phyloP scores from a whole-genome alignment of 805 yeast species.

The Metschnikowia matae region DNA sequence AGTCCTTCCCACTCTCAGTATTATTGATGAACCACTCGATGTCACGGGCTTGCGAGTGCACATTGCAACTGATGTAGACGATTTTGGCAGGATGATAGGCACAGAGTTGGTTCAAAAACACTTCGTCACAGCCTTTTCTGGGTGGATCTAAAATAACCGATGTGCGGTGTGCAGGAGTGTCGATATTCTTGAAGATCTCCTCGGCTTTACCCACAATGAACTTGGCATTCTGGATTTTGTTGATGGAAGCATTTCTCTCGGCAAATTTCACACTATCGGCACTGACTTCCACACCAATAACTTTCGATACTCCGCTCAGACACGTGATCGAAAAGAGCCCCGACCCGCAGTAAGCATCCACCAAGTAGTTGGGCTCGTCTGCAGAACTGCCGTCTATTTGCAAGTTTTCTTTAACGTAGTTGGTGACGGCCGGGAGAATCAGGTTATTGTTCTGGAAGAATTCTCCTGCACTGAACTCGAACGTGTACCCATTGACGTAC shows the following conservation, averaged over 20 bases:
- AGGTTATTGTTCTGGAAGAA: slow-evolving; percentile 93
- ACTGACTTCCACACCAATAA: slow-evolving; percentile 90
- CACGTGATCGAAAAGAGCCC: slow-evolving; percentile 90
- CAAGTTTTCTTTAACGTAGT: slow-evolving; percentile 73
- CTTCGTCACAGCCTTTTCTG: slow-evolving; percentile 92
- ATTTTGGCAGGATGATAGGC: slow-evolving; percentile 79
- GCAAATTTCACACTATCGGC: slow-evolving; percentile 92
- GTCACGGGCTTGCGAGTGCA: slow-evolving; percentile 96
- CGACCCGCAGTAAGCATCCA: slow-evolving; percentile 95
- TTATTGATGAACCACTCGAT: slow-evolving; percentile 73
- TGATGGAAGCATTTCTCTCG: slow-evolving; percentile 68
- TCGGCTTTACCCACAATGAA: slow-evolving; percentile 94
- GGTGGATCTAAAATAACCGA: slow-evolving; percentile 96
- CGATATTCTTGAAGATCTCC: slow-evolving; percentile 73
- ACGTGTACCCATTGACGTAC: slow-evolving; percentile 65
- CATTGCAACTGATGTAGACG: slow-evolving; percentile 96
- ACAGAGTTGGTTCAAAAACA: slow-evolving; percentile 79
- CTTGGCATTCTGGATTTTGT: slow-evolving; percentile 70
- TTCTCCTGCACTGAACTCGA: slow-evolving; percentile 90
- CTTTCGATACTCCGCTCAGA: slow-evolving; percentile 73
- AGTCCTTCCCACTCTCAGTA: slow-evolving; percentile 58
- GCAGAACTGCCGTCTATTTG: slow-evolving; percentile 32
- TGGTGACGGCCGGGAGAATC: slow-evolving; percentile 77
- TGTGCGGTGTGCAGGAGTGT: slow-evolving; percentile 70
- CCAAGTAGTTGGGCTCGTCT: slow-evolving; percentile 53